A percentile compares a stretch with the other conserved stretches of the same genome.
These are phyloP conservation scores for Puccinia coronata DNA, from an alignment of 1,284 basidiomycete genomes.

Conservation along the genomic window DNA sequence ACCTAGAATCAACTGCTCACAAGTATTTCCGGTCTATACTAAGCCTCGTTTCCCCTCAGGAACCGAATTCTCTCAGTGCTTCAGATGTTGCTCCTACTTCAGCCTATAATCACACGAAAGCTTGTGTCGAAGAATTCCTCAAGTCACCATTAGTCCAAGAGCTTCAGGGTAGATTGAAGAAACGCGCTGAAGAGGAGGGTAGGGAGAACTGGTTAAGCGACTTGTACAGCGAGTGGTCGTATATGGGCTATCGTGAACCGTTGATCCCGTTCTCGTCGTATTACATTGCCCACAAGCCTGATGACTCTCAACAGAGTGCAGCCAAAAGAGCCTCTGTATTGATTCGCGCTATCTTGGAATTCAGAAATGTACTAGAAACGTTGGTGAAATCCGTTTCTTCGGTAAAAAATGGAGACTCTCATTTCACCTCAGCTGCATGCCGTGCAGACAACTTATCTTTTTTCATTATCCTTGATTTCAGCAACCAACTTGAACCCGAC, in stretches of 20 bases:
- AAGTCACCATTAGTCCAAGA: conserved; percentile 70
- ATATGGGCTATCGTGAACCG: conserved; percentile 66
- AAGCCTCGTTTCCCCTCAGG: conserved; percentile 63
- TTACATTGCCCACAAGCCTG: conserved; percentile 84
- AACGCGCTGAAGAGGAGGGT: conserved; percentile 65
- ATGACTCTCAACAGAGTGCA: conserved; percentile 34
- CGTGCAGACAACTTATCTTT: not conserved
- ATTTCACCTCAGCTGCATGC: not conserved
- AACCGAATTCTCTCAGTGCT: conserved; percentile 52
- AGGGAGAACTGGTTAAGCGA: conserved; percentile 83
- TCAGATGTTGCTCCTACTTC: conserved; percentile 50
- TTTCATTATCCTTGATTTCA: not conserved
- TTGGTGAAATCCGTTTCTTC: conserved; percentile 58
- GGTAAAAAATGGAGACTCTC: not conserved
- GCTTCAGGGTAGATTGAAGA: conserved; percentile 78
- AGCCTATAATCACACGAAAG: conserved; percentile 28
- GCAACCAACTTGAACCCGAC: conserved; percentile 82
- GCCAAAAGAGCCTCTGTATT: conserved; percentile 73
- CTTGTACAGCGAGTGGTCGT: conserved; percentile 95
- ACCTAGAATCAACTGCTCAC: conserved; percentile 73
- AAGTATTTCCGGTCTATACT: conserved; percentile 83
- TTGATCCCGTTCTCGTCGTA: conserved; percentile 94
- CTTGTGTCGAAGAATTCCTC: conserved; percentile 64
- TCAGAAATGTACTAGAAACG: conserved; percentile 78
- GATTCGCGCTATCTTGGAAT: conserved; percentile 78